Conservation (phyloP, 202 grass and related monocot genomes). For the Zoysia matrella region DNA sequence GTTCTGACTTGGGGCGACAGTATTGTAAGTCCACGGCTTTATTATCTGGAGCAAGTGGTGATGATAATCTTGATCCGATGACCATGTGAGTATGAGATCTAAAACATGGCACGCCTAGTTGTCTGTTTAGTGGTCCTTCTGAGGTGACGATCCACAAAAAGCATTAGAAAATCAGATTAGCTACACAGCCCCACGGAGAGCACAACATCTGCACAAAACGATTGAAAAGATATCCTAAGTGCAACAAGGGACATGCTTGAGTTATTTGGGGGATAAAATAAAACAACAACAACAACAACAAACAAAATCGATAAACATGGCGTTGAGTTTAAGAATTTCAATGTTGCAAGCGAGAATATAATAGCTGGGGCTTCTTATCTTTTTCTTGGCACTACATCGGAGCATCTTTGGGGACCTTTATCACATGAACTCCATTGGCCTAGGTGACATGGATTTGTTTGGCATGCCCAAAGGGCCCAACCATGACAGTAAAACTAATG, state of each 20-base stretch:
- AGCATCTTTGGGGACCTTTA: conserved; percentile 64
- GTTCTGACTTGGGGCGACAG: conserved; percentile 45
- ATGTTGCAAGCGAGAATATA: conserved; percentile 52
- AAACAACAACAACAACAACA: too few species aligned
- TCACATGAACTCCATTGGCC: conserved; percentile 58
- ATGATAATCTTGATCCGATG: conserved; percentile 45
- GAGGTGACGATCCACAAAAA: conserved; percentile 49
- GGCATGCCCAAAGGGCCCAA: conserved; percentile 48
- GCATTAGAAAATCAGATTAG: conserved; percentile 44
- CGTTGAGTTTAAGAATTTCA: conserved; percentile 39
- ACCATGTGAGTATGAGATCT: conserved; percentile 54
- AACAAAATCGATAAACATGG: not conserved
- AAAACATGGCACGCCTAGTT: conserved; percentile 53
- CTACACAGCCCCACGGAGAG: conserved; percentile 45
- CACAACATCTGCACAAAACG: conserved; percentile 11
- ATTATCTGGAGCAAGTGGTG: conserved; percentile 45
- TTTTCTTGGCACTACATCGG: conserved; percentile 73
- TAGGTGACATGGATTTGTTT: conserved; percentile 65
- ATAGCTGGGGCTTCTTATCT: conserved; percentile 67
- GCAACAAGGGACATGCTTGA: conserved; percentile 2
- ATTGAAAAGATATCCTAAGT: not conserved
- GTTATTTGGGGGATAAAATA: too few species aligned
- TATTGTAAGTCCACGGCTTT: conserved; percentile 25
- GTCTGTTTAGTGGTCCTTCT: conserved; percentile 50
- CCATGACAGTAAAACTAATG: conserved; percentile 67